These are phyloP conservation scores for Agaricus subrufescens DNA, from an alignment of 768 basidiomycete genomes.

Conservation along the genomic window DNA sequence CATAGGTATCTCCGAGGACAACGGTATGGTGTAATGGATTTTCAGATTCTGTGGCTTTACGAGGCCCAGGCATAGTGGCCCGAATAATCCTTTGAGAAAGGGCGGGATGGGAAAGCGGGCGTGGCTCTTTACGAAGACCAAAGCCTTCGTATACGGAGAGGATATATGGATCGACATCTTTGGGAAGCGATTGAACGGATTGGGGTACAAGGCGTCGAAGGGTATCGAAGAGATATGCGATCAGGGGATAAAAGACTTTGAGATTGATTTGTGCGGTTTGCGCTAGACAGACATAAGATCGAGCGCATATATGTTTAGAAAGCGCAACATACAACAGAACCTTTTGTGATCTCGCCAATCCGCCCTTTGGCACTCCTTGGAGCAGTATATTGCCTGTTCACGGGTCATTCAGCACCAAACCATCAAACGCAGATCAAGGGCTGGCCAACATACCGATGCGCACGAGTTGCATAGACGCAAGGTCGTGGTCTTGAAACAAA, in stretches of 20 bases:
- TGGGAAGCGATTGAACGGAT: background rate
- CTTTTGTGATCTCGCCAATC: conserved; percentile 14
- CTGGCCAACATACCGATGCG: conserved; percentile 6
- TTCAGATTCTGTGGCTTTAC: background rate
- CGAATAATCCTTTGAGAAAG: conserved; percentile 11
- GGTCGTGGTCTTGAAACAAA: conserved; percentile 3
- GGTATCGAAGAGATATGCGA: background rate
- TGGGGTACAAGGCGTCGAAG: background rate
- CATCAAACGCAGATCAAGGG: background rate
- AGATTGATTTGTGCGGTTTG: background rate
- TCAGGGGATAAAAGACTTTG: background rate
- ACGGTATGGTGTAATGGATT: conserved; percentile 1
- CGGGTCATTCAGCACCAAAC: background rate
- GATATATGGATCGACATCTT: background rate
- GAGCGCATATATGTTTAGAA: background rate
- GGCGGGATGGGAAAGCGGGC: conserved; percentile 7
- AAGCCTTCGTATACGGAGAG: background rate
- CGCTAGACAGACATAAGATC: background rate
- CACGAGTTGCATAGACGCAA: conserved; percentile 12
- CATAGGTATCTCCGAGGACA: background rate
- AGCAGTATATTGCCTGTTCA: conserved; percentile 11
- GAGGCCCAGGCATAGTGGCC: conserved; percentile 7
- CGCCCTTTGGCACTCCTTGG: conserved; percentile 9
- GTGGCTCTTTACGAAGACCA: background rate
- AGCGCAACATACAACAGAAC: conserved; percentile 6